These are phyloP conservation scores for Monosporozyma solicola DNA, from an alignment of 805 yeast species.

Conservation along the genomic window DNA sequence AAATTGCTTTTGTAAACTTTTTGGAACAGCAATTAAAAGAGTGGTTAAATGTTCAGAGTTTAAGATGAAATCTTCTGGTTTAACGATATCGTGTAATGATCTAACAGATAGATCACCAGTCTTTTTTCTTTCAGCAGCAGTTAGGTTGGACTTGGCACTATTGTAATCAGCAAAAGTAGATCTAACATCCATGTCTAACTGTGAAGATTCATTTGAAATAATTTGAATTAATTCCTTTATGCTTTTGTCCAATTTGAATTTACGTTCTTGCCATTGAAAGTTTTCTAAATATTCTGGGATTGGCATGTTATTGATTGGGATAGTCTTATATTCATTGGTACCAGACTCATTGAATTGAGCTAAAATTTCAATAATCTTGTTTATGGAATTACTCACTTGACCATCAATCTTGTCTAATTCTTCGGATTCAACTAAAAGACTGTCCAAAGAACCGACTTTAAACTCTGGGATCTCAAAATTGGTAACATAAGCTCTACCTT, in stretches of 20 bases:
- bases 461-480: conserved; percentile 67
- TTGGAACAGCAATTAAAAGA: conserved; percentile 83
- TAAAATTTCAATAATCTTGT: conserved; percentile 71
- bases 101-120: conserved; percentile 89
- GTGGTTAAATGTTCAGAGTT: conserved; percentile 82
- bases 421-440: conserved; percentile 82
- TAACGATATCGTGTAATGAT: conserved; percentile 82
- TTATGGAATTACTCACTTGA: conserved; percentile 61
- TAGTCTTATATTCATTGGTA: conserved; percentile 40
- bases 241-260: conserved; percentile 78
- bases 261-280: conserved; percentile 82
- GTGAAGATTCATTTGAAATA: conserved; percentile 68
- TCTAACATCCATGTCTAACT: conserved; percentile 79
- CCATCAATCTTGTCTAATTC: conserved; percentile 75
- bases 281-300: conserved; percentile 54
- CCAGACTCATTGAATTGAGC: conserved; percentile 36
- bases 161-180: conserved; percentile 66
- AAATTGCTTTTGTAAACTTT: conserved; percentile 50
- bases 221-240: conserved; percentile 63
- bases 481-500: conserved; percentile 50
- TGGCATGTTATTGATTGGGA: conserved; percentile 44
- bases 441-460: conserved; percentile 91
- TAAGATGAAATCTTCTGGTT: conserved; percentile 72
- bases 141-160: conserved; percentile 71
- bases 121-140: conserved; percentile 86